Percentiles rank a stretch among this genome's conserved stretches.
phyloP scores from a whole-genome alignment of 2,329 filamentous ascomycete genomes.

The Tympanopsis confertula region DNA sequence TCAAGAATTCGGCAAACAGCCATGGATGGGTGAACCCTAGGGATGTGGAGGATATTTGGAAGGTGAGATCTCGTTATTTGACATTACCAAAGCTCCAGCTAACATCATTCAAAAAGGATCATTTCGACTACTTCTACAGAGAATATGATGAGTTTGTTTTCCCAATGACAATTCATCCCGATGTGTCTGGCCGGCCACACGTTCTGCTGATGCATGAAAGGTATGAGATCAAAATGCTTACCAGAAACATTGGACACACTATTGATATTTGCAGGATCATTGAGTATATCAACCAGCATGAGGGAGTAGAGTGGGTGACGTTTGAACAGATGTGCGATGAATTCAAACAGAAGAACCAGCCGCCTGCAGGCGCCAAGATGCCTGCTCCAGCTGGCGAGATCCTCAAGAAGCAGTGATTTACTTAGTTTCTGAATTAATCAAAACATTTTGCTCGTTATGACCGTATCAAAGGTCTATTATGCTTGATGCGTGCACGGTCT shows the following conservation, averaged over 20 bases:
- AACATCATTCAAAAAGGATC: no score
- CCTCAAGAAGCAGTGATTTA: no score
- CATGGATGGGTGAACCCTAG: background rate
- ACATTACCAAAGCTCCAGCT: no score
- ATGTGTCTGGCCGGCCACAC: background rate
- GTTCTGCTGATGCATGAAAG: background rate
- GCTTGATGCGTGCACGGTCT: no score
- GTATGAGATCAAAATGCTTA: background rate
- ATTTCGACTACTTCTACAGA: background rate
- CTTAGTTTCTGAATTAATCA: no score
- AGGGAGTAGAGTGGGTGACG: background rate
- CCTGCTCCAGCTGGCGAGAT: no score
- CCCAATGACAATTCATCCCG: background rate
- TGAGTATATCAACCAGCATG: background rate
- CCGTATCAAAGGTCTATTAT: no score
- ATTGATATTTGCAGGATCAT: background rate
- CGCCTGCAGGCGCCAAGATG: background rate
- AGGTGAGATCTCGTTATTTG: background rate
- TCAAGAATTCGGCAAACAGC: background rate
- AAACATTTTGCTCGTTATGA: no score
- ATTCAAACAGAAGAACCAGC: background rate
- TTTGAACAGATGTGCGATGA: slow-evolving; percentile 1
- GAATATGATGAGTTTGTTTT: background rate
- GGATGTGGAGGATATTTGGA: background rate
- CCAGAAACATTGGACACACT: background rate